Base-by-base conservation (phyloP, 2,329 filamentous ascomycete genomes). In the Stagonosporopsis tanaceti region DNA sequence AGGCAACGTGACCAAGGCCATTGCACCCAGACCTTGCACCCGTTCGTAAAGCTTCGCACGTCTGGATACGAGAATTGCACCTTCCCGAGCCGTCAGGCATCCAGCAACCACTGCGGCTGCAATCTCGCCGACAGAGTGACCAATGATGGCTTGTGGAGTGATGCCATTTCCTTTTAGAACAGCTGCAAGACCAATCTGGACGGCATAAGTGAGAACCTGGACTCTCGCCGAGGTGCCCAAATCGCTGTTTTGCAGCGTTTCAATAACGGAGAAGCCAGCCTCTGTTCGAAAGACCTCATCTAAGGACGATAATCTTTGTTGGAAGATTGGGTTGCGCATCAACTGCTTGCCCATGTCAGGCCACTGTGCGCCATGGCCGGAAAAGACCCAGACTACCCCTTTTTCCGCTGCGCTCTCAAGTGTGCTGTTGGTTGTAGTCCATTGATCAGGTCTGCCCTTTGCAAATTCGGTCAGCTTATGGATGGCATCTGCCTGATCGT, bases 351-450 rank as follows among this genome's bases (percentile, higher is more conserved):
- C 78, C 78, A 81, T 81, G 3, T 72, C 70, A 0, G 60, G 47
- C 76, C 77, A 80, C 42, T 80, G 79, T 2, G 77, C 77, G 27
- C 79, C 79, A 42, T 81, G 79, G 1, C 79, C 79, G 0, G 77
- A 78, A 58, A 80, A 80, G 0, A 80, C 70, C 74, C 76, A 80
- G 0, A 73, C 71, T 5, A 60, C 58, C 15, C 65, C 64, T 17
- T 61, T 69, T 14, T 56, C 62, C 4, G 60, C 48, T 7, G 53
- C 44, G 32, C 42, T 61, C 25, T 44, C 51, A 2, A 67, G 45
- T 1, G 62, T 38, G 1, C 68, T 59, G 27, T 57, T 60, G 39
- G 48, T 54, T 3, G 34, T 34, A 17, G 46, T 38, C 57, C 47
- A 58, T 38, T 51, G 25, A 34, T 41, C 44, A 9, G 51, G 41